Conservation (phyloP, 805 yeast species). For the Pichia deserticola region DNA sequence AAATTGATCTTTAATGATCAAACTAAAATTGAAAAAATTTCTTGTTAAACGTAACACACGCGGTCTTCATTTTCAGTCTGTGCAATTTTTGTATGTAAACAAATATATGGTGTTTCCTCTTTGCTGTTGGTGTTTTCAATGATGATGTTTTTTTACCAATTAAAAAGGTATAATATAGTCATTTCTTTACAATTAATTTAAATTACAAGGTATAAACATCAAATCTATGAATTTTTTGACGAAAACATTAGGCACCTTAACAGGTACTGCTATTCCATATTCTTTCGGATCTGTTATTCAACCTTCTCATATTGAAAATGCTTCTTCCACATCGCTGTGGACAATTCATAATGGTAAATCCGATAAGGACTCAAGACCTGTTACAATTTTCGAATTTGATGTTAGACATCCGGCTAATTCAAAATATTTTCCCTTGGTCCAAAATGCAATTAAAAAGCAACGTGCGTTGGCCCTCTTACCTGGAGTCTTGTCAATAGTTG, state of each 20-base stretch:
- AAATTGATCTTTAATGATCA: too few relatives aligned
- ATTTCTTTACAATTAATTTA: neutral
- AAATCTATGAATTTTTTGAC: conserved; percentile 58
- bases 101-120: too few relatives aligned
- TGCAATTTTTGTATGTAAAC: too few relatives aligned
- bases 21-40: too few relatives aligned
- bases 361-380: conserved; percentile 43
- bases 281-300: conserved; percentile 38
- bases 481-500: conserved; percentile 56
- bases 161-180: neutral
- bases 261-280: conserved; percentile 55
- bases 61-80: too few relatives aligned
- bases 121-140: too few relatives aligned
- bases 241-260: conserved; percentile 52
- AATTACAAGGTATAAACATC: too few relatives aligned
- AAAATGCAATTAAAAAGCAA: conserved; percentile 38
- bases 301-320: conserved; percentile 18
- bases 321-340: conserved; percentile 44
- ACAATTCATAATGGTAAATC: conserved; percentile 51
- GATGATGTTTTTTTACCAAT: neutral
- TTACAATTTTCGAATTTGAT: conserved; percentile 63
- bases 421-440: conserved; percentile 32
- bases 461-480: conserved; percentile 57
- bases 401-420: conserved; percentile 31
- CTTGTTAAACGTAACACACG: too few relatives aligned